Evolutionary conservation across 2,329 filamentous ascomycete genomes (phyloP).

Genomic region (Raffaelea deltoideospora): DNA sequence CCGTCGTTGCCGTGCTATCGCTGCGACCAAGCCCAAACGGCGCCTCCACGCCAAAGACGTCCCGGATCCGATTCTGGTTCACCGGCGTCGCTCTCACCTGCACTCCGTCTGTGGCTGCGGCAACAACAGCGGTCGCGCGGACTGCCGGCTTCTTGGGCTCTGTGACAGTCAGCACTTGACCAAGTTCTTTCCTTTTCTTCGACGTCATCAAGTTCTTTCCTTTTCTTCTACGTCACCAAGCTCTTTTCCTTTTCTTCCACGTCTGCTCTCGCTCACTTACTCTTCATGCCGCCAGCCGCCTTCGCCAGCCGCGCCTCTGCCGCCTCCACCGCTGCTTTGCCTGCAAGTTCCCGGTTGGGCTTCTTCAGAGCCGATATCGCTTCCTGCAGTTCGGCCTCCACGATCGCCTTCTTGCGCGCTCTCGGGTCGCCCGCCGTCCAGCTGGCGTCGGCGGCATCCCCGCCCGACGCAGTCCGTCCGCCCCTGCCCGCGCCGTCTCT

Average conservation of each 20-base stretch:
- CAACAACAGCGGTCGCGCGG: no score
- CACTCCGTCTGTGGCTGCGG: slow-evolving; percentile 21
- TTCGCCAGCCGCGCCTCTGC: slow-evolving; percentile 43
- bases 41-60: slow-evolving; percentile 23
- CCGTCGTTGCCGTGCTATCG: not conserved
- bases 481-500: not conserved
- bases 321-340: slow-evolving; percentile 51
- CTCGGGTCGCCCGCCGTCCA: slow-evolving; percentile 42
- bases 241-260: not conserved
- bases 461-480: slow-evolving; percentile 14
- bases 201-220: no score
- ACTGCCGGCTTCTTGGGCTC: no score
- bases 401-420: slow-evolving; percentile 47
- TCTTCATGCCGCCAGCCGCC: slow-evolving; percentile 29
- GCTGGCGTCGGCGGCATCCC: slow-evolving; percentile 13
- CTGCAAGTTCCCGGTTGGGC: slow-evolving; percentile 57
- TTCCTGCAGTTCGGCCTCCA: slow-evolving; percentile 56
- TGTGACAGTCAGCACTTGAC: no score
- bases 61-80: slow-evolving; percentile 37
- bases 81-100: slow-evolving; percentile 43
- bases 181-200: slow-evolving; percentile 32
- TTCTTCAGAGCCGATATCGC: slow-evolving; percentile 62
- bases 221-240: slow-evolving; percentile 19
- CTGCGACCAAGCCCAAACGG: no score
- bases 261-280: slow-evolving; percentile 23